Percentiles rank a stretch among this genome's conserved stretches.
These are phyloP conservation scores for Hordeum pubiflorum DNA, from an alignment of 202 grass and related monocot genomes.

Conservation along the genomic window DNA sequence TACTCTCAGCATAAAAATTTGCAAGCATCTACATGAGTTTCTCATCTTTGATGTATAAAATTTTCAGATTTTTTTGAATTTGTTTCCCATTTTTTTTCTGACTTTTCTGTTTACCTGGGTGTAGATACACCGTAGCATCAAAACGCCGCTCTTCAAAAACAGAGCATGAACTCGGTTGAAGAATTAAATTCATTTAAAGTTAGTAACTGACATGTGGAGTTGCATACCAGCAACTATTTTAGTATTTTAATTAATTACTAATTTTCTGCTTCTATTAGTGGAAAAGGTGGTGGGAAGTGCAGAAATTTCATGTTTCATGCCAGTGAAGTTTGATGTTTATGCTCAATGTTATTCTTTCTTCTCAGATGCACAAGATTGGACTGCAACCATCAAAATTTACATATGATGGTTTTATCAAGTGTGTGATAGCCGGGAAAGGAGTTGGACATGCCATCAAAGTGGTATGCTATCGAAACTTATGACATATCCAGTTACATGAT, in stretches of 20 bases:
- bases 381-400: slow-evolving; percentile 52
- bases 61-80: too few species aligned
- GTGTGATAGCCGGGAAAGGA: slow-evolving; percentile 48
- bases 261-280: not conserved
- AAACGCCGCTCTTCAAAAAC: not conserved
- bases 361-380: slow-evolving; percentile 70
- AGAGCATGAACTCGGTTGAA: not conserved
- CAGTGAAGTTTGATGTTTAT: not conserved
- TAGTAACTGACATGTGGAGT: not conserved
- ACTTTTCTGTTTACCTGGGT: too few species aligned
- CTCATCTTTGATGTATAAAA: too few species aligned
- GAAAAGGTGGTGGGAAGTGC: not conserved
- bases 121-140: too few species aligned
- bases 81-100: too few species aligned
- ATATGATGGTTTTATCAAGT: slow-evolving; percentile 73
- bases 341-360: slow-evolving; percentile 26
- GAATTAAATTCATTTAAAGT: slow-evolving; percentile 3
- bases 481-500: slow-evolving; percentile 6
- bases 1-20: too few species aligned
- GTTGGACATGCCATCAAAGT: slow-evolving; percentile 53
- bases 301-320: not conserved
- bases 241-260: not conserved
- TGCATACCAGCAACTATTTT: not conserved
- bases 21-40: too few species aligned
- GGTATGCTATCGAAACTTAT: slow-evolving; percentile 44